Evolutionary conservation across 2,329 filamentous ascomycete species (phyloP).

Genomic region (Fusarium robinianum): DNA sequence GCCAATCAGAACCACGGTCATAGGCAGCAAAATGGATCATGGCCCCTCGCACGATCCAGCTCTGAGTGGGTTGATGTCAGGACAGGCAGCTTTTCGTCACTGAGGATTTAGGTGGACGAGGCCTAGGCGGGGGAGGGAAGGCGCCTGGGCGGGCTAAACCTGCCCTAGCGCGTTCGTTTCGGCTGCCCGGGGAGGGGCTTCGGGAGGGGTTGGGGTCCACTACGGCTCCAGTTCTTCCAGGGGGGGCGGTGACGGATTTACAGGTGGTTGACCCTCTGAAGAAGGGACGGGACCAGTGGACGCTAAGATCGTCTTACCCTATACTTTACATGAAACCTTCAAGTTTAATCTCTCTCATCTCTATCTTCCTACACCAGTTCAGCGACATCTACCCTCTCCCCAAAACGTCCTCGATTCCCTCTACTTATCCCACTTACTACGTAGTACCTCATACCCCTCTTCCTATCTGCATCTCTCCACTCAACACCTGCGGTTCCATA

Average conservation of each 20-base stretch:
- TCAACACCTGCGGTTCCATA: neutral
- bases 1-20: conserved; percentile 29
- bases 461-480: neutral
- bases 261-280: no score
- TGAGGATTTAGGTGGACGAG: neutral
- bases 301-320: no score
- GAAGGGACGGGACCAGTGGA: no score
- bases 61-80: conserved; percentile 23
- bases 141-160: conserved; percentile 6
- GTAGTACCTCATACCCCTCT: no score
- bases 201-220: conserved; percentile 14
- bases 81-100: conserved; percentile 4
- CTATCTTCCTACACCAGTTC: no score
- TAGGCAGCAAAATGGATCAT: conserved; percentile 25
- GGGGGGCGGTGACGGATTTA: no score
- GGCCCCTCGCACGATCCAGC: conserved; percentile 23
- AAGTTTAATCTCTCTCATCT: no score
- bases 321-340: no score
- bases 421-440: no score
- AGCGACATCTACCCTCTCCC: no score
- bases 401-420: no score
- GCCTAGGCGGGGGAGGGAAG: no score
- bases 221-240: conserved; percentile 22
- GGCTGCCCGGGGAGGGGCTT: conserved; percentile 11
- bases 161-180: conserved; percentile 3